Evolutionary conservation across 306 rosid species (phyloP), one percentile per base, ranked within the genome.

Genomic region (Citrullus amarus): DNA sequence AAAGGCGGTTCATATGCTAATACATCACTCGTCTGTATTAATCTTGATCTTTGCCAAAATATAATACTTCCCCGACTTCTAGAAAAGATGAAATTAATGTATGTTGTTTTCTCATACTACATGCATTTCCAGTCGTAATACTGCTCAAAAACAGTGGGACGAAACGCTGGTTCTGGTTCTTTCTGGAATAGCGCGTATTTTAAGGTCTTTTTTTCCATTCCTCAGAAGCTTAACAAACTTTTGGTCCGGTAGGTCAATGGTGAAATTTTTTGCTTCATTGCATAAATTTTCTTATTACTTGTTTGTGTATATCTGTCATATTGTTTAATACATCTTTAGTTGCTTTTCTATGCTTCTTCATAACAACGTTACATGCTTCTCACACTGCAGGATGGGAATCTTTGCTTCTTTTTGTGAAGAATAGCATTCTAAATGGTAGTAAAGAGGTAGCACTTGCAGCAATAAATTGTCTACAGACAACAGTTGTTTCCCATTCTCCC

Each of bases 141-240:
- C 98, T 2, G 97, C 95, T 86, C 98, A 94, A 87, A 94, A 94
- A 84, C 98, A 94, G 85, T 94, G 98, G 98, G 98, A 94, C 81
- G 98, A 94, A 86, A 90, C 98, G 38, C 91, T 94, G 46, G 95
- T 92, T 78, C 89, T 94, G 55, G 97, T 94, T 83, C 91, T 92
- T 80, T 96, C 95, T 75, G 97, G 98, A 81, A 86, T 94, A 86
- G 90, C 96, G 30, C 98, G 98, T 54, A 87, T 94, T 82, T 83
- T 94, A 43, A 91, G 98, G 20, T 77, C 93, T 77, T 94, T 89
- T 89, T 94, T 94, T 83, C 98, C 98, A 44, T 91, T 89, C 83
- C 87, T 94, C 79, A 87, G 86, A 82, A 88, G 86, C 86, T 85
- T 94, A 75, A 88, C 77, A 78, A 90, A 93, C 82, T 94, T 94